Conservation (phyloP, 108 stramenopile species). For the Cyclotella kingstonii region DNA sequence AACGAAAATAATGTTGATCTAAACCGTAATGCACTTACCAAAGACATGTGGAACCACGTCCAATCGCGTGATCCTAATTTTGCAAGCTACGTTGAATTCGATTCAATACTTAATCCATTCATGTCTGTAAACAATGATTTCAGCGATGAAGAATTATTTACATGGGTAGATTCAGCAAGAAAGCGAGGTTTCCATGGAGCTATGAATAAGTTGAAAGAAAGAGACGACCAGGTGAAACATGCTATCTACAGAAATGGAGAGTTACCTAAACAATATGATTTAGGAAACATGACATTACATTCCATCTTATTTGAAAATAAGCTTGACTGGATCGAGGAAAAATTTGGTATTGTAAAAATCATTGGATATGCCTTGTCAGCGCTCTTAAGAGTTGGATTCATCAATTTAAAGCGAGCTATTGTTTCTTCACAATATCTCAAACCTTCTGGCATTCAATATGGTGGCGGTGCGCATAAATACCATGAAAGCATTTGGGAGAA, state of each 20-base stretch:
- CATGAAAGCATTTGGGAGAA: conserved; percentile 40
- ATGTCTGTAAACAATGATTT: not conserved
- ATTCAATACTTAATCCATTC: conserved; percentile 40
- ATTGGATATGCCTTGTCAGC: not conserved
- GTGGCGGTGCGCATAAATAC: conserved; percentile 48
- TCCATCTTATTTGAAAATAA: not conserved
- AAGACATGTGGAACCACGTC: conserved; percentile 36
- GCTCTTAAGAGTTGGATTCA: conserved; percentile 46
- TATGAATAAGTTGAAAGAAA: conserved; percentile 4
- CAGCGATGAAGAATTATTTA: conserved; percentile 6
- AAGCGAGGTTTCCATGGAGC: conserved; percentile 19
- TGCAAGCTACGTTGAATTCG: conserved; percentile 56
- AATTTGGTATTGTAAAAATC: not conserved
- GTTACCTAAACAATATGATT: not conserved
- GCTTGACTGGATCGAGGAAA: not conserved
- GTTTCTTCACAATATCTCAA: conserved; percentile 81
- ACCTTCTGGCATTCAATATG: conserved; percentile 66
- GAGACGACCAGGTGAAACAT: conserved; percentile 12
- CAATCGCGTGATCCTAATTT: conserved; percentile 55
- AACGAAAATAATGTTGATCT: conserved; percentile 88
- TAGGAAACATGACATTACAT: not conserved
- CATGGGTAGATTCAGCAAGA: conserved; percentile 29
- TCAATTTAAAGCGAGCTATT: conserved; percentile 53
- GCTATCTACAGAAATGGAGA: not conserved
- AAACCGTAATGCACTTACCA: conserved; percentile 67